These are phyloP conservation scores for Puccinia coronata DNA, from an alignment of 1,284 basidiomycete species.

Conservation along the genomic window DNA sequence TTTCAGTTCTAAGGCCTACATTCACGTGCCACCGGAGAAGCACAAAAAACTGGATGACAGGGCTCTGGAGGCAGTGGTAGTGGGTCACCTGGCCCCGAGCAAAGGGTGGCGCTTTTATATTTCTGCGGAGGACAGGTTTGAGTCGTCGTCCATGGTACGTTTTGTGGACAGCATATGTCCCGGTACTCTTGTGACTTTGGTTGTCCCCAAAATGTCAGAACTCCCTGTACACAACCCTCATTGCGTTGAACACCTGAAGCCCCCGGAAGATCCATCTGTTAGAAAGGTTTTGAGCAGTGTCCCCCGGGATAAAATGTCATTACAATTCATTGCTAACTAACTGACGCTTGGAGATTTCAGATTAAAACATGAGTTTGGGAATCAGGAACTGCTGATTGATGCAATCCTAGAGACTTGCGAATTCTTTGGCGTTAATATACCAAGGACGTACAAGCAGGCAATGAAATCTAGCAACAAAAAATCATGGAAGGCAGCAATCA, in stretches of 20 bases:
- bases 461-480: background rate
- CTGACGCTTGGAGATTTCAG: background rate
- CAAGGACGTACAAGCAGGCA: background rate
- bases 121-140: background rate
- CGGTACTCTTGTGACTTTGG: background rate
- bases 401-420: background rate
- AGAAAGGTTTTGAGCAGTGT: background rate
- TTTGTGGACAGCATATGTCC: background rate
- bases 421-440: background rate
- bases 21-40: too few species aligned
- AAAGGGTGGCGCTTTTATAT: slow-evolving; percentile 8
- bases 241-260: too few species aligned
- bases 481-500: background rate
- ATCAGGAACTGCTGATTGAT: slow-evolving; percentile 8
- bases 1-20: too few species aligned
- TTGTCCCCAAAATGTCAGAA: background rate
- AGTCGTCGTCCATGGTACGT: background rate
- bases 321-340: background rate
- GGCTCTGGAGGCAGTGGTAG: too few species aligned
- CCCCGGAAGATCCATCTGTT: background rate
- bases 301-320: background rate
- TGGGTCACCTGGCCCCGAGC: background rate
- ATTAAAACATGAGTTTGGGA: background rate
- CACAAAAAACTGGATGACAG: too few species aligned
- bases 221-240: too few species aligned